phyloP scores from a whole-genome alignment of 768 basidiomycete genomes.

The Pulveroboletus sp. region DNA sequence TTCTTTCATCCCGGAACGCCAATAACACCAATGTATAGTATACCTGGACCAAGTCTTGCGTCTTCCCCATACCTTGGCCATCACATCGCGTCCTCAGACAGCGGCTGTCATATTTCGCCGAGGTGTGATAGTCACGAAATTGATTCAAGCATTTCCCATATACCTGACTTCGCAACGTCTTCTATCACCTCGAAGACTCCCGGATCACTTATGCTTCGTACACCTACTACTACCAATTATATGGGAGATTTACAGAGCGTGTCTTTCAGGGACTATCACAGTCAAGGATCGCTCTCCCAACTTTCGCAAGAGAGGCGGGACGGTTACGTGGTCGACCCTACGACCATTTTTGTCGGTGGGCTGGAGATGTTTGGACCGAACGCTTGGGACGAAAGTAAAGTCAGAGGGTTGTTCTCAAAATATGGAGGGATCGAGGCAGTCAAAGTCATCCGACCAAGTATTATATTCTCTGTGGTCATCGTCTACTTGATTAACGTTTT shows the following conservation, averaged over 20 bases:
- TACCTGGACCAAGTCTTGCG: constrained; percentile 4
- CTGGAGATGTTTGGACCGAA: constrained; percentile 60
- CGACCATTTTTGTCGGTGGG: constrained; percentile 75
- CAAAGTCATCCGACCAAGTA: constrained; percentile 65
- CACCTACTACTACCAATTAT: constrained; percentile 43
- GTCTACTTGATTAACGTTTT: neutral
- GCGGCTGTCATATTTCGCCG: constrained; percentile 9
- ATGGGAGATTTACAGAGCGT: constrained; percentile 33
- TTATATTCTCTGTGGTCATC: constrained; percentile 20
- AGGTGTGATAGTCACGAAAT: constrained; percentile 36
- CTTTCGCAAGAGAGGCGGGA: constrained; percentile 24
- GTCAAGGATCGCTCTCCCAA: constrained; percentile 17
- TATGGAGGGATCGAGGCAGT: constrained; percentile 66
- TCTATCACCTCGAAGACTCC: constrained; percentile 52
- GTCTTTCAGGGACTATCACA: constrained; percentile 22
- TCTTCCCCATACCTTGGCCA: constrained; percentile 13
- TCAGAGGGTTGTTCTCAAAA: constrained; percentile 55
- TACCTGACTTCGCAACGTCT: constrained; percentile 45
- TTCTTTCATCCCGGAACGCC: neutral
- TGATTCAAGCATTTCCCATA: constrained; percentile 35
- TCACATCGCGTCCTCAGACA: constrained; percentile 18
- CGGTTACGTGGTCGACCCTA: constrained; percentile 56
- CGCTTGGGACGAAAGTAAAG: constrained; percentile 68
- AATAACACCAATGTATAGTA: constrained; percentile 13
- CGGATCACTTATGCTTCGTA: constrained; percentile 46